A percentile compares a stretch with the other conserved stretches of the same genome.
These are phyloP conservation scores for Avena atlantica DNA, from an alignment of 176 grass and related monocot species.

Conservation along the genomic window DNA sequence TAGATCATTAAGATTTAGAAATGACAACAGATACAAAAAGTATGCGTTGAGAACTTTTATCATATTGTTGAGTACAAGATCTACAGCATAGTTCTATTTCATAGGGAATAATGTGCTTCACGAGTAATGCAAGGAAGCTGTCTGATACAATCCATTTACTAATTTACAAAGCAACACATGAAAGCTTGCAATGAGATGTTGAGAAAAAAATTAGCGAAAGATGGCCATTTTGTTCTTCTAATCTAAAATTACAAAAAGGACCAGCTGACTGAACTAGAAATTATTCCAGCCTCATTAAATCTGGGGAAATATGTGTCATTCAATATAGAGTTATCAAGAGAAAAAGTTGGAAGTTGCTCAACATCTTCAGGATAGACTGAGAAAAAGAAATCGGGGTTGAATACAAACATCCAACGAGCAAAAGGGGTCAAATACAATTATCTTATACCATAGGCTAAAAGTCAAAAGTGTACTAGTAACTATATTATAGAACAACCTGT, in stretches of 20 bases:
- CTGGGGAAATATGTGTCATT: neutral
- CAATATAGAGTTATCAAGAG: neutral
- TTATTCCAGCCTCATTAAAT: neutral
- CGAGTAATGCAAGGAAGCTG: slow-evolving; percentile 14
- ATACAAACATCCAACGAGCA: slow-evolving; percentile 15
- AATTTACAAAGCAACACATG: neutral
- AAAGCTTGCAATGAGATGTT: neutral
- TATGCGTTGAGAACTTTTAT: neutral
- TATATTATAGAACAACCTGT: slow-evolving; percentile 24
- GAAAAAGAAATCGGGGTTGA: slow-evolving; percentile 3
- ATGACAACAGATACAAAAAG: slow-evolving; percentile 1
- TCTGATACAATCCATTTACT: neutral
- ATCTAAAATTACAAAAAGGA: neutral
- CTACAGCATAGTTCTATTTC: neutral
- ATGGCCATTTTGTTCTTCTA: neutral
- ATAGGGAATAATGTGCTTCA: neutral
- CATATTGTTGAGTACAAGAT: neutral
- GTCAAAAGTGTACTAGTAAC: neutral
- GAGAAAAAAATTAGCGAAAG: neutral
- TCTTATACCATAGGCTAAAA: neutral
- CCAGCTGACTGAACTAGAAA: neutral
- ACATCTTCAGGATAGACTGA: neutral
- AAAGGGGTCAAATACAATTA: slow-evolving; percentile 14
- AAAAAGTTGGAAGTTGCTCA: neutral
- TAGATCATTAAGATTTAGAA: slow-evolving; percentile 6